Evolutionary conservation across 306 rosid genomes (phyloP).

Genomic region (Carpinus fangiana): DNA sequence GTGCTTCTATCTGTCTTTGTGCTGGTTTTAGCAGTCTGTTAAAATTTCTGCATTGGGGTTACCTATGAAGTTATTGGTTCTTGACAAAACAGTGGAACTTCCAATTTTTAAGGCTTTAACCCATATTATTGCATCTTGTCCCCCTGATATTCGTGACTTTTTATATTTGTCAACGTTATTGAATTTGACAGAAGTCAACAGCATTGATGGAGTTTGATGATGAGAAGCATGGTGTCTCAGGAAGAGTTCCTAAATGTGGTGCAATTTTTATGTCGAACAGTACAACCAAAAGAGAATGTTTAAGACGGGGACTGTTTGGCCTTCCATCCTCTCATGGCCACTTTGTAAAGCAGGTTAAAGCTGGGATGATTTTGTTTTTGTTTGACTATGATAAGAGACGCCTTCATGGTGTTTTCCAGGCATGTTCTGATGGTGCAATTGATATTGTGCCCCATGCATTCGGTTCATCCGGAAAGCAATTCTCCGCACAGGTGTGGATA

Average conservation of each 20-base stretch:
- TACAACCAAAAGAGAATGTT: conserved; percentile 37
- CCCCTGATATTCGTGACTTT: neutral
- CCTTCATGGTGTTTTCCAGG: conserved; percentile 66
- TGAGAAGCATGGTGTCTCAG: conserved; percentile 34
- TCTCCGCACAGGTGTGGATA: conserved; percentile 63
- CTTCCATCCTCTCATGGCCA: conserved; percentile 32
- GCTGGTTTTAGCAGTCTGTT: neutral
- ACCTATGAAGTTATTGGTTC: neutral
- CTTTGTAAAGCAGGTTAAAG: conserved; percentile 52
- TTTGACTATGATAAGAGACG: conserved; percentile 51
- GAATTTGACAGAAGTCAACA: neutral
- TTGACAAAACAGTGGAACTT: neutral
- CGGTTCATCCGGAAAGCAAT: conserved; percentile 33
- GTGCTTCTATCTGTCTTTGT: neutral
- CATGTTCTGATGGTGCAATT: conserved; percentile 47
- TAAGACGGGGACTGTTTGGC: conserved; percentile 30
- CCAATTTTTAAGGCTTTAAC: neutral
- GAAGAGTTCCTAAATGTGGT: conserved; percentile 44
- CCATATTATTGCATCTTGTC: neutral
- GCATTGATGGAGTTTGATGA: conserved; percentile 32
- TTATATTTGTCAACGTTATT: neutral
- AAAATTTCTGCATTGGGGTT: neutral
- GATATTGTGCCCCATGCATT: conserved; percentile 51
- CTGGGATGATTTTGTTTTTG: conserved; percentile 59
- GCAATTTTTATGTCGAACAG: conserved; percentile 46